Evolutionary conservation across 306 rosid species (phyloP).

Genomic region (Herpetospermum pedunculosum): DNA sequence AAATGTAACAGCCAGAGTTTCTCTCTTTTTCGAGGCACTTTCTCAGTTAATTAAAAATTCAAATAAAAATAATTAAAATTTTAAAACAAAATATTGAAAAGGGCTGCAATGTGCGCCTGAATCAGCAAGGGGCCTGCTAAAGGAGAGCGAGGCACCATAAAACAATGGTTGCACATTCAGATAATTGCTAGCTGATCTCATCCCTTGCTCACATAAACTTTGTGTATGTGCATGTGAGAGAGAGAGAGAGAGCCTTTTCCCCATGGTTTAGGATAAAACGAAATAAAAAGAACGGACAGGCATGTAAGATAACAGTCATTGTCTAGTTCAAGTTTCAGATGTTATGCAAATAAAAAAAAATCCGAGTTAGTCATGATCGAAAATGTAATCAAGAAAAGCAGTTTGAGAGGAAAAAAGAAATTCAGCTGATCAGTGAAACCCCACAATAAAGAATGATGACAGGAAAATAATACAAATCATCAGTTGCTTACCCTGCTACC

Average conservation of each 20-base stretch:
- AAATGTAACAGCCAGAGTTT: background rate
- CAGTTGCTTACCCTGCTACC: slow-evolving; percentile 57
- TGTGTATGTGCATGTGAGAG: background rate
- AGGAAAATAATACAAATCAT: background rate
- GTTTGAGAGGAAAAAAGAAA: background rate
- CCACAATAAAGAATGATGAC: background rate
- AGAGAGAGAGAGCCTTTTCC: background rate
- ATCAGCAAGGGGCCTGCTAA: background rate
- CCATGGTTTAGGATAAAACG: background rate
- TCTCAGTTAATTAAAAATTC: background rate
- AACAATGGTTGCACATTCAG: background rate
- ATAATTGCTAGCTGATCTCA: background rate
- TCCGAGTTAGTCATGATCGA: background rate
- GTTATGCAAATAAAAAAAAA: background rate
- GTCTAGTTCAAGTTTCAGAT: background rate
- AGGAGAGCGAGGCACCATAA: background rate
- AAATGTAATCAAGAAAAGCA: background rate
- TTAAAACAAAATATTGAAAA: background rate
- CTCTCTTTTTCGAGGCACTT: no score
- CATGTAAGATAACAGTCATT: background rate
- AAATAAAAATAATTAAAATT: background rate
- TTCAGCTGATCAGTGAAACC: background rate
- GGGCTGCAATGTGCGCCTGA: background rate
- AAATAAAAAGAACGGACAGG: background rate
- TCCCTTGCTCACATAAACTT: background rate